Conservation (phyloP, 2,329 filamentous ascomycete species). For the Aspergillus pseudoglaucus region DNA sequence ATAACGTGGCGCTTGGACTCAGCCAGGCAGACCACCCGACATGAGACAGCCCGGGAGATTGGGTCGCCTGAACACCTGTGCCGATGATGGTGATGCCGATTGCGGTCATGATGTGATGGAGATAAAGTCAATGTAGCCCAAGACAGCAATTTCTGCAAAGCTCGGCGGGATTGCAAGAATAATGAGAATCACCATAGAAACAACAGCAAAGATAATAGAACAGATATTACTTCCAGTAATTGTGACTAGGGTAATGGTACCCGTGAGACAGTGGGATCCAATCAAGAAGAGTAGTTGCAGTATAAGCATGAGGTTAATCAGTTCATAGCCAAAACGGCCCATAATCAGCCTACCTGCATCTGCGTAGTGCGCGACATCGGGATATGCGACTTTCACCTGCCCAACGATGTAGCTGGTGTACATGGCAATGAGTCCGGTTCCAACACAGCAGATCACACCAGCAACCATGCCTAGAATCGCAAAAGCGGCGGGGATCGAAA, state of each 20-base stretch:
- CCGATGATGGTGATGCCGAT: slow-evolving; percentile 32
- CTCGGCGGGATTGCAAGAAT: slow-evolving; percentile 29
- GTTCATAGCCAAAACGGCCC: slow-evolving; percentile 37
- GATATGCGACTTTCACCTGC: slow-evolving; percentile 32
- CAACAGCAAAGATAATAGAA: slow-evolving; percentile 37
- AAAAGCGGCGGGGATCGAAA: slow-evolving; percentile 42
- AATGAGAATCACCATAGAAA: slow-evolving; percentile 34
- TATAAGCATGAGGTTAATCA: slow-evolving; percentile 38
- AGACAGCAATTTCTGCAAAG: slow-evolving; percentile 32
- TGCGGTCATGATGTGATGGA: slow-evolving; percentile 28
- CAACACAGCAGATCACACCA: slow-evolving; percentile 39
- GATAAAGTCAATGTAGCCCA: slow-evolving; percentile 33
- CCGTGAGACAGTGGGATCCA: slow-evolving; percentile 40
- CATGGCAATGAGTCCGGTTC: slow-evolving; percentile 34
- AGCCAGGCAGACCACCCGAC: slow-evolving; percentile 27
- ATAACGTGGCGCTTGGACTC: slow-evolving; percentile 24
- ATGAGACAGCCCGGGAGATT: slow-evolving; percentile 14
- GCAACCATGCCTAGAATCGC: slow-evolving; percentile 42
- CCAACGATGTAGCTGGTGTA: slow-evolving; percentile 39
- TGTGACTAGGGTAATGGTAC: slow-evolving; percentile 40
- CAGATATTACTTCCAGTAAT: slow-evolving; percentile 37
- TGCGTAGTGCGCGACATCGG: slow-evolving; percentile 38
- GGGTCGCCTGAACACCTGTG: slow-evolving; percentile 23
- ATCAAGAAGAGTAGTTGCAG: slow-evolving; percentile 38
- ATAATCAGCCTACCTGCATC: slow-evolving; percentile 40